A percentile compares a stretch with the other conserved stretches of the same genome.
phyloP scores from a whole-genome alignment of 1,284 basidiomycete genomes.

The Apiotrichum sp. region DNA sequence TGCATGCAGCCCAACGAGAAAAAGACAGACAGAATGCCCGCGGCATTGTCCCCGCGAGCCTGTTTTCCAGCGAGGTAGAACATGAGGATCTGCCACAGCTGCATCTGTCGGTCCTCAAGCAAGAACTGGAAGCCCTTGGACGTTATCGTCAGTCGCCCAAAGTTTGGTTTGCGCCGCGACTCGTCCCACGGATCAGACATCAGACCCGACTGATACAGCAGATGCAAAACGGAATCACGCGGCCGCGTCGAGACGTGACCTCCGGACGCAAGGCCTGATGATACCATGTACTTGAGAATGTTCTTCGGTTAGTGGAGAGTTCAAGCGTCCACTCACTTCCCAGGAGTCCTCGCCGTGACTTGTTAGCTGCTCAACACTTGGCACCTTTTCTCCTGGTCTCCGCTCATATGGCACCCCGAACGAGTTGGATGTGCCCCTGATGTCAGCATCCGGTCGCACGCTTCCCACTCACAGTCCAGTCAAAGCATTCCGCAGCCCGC shows the following conservation, averaged over 20 bases:
- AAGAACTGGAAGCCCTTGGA: constrained; percentile 96
- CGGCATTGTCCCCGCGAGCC: constrained; percentile 82
- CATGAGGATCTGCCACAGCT: constrained; percentile 92
- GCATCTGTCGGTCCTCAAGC: constrained; percentile 89
- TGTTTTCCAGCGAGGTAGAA: constrained; percentile 60
- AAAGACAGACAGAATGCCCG: constrained; percentile 87
- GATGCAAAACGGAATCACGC: constrained; percentile 65
- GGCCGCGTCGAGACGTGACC: constrained; percentile 52
- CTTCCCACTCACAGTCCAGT: constrained; percentile 70
- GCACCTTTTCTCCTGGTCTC: constrained; percentile 44
- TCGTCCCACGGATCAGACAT: constrained; percentile 56
- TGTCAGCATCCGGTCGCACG: too few species aligned
- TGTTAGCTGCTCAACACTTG: constrained; percentile 61
- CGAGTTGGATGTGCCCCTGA: constrained; percentile 77
- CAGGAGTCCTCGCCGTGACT: constrained; percentile 83
- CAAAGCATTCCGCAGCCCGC: constrained; percentile 75
- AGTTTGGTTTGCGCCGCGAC: constrained; percentile 23
- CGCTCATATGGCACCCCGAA: constrained; percentile 80
- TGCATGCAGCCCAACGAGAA: constrained; percentile 95
- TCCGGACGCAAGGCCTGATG: constrained; percentile 61
- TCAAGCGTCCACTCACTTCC: constrained; percentile 60
- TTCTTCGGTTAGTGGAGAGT: constrained; percentile 52
- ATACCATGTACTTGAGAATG: constrained; percentile 98
- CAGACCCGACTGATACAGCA: constrained; percentile 75
- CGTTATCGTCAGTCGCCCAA: constrained; percentile 68